Base-by-base conservation (phyloP, 441 rosid species). In the Viola pubescens region DNA sequence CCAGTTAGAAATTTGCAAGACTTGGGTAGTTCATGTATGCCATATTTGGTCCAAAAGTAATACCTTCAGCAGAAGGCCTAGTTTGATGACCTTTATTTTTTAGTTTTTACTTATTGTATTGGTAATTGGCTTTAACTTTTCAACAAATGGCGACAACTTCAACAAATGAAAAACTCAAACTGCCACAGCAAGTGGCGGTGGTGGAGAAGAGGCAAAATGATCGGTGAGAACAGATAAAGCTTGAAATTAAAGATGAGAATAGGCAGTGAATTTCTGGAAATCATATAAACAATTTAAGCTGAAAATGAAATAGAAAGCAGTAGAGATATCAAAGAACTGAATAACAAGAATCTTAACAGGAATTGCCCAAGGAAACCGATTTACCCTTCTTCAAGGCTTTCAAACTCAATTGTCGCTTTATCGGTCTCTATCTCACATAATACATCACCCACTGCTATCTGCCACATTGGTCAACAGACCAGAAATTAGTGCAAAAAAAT, bases 341-440 rank as follows among this genome's bases (percentile, higher is more conserved):
- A 26, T 26, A 26, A 26, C 34, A 26, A 26, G 34, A 2, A 26
- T 26, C 34, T 26, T 26, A 26, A 26, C 34, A 26, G 34, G 34
- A 26, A 26, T 26, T 37, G n/a, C 26, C 2, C 0, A 61, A 26
- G 58, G 63, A 54, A 73, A 69, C 50, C 60, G 62, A 46, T 51
- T 59, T 78, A 86, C 98, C 98, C 97, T 65, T 89, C 98, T 73
- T 92, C 98, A 70, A 89, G 97, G 72, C 92, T 68, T 81, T 92
- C 97, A 79, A 84, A 81, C 79, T 89, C 97, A 65, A 89, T 75
- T 13, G 98, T 92, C 39, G 97, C 97, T 82, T 92, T 92, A 76
- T 92, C 98, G 19, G 98, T 92, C 86, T 92, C 97, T 72, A 92
- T 87, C 68, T 92, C 95, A 54, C 98, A 92, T 48, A 89, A 75